A percentile compares a stretch with the other conserved stretches of the same genome.
These are phyloP conservation scores for Yamadazyma philogaea DNA, from an alignment of 805 yeast species.

Conservation along the genomic window DNA sequence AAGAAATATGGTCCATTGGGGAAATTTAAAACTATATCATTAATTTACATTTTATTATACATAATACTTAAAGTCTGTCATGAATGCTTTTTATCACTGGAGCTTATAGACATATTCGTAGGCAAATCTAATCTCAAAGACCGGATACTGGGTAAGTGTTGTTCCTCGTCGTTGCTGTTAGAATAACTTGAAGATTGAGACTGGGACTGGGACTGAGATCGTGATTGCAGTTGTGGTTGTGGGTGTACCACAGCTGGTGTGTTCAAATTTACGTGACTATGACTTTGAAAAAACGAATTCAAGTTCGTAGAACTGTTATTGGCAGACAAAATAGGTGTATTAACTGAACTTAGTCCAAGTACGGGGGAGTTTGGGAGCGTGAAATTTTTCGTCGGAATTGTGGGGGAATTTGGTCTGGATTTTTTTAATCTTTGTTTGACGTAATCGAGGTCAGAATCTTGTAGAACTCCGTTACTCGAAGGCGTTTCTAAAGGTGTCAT, in stretches of 20 bases:
- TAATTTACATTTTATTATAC: constrained; percentile 6
- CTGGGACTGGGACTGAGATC: constrained; percentile 11
- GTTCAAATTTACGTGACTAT: not conserved
- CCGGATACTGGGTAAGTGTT: constrained; percentile 45
- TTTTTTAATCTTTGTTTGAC: constrained; percentile 44
- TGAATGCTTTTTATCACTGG: constrained; percentile 12
- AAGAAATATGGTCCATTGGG: constrained; percentile 66
- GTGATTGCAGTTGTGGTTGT: constrained; percentile 4
- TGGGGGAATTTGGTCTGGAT: constrained; percentile 52
- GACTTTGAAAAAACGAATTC: constrained; percentile 32
- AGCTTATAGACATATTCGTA: constrained; percentile 31
- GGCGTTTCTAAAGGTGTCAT: constrained; percentile 53
- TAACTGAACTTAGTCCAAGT: constrained; percentile 35
- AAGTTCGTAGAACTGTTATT: constrained; percentile 39
- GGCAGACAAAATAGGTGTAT: constrained; percentile 43
- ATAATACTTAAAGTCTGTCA: constrained; percentile 2
- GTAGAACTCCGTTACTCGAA: constrained; percentile 18
- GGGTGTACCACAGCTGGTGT: not conserved
- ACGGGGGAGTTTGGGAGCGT: constrained; percentile 45
- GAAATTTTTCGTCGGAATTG: constrained; percentile 24
- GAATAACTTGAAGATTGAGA: constrained; percentile 12
- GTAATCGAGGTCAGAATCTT: constrained; percentile 48
- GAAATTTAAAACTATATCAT: constrained; percentile 2
- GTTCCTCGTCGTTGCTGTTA: constrained; percentile 12
- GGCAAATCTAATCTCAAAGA: constrained; percentile 52